These are phyloP conservation scores for Aschersonia sp. DNA, from an alignment of 2,329 filamentous ascomycete genomes.

Conservation along the genomic window DNA sequence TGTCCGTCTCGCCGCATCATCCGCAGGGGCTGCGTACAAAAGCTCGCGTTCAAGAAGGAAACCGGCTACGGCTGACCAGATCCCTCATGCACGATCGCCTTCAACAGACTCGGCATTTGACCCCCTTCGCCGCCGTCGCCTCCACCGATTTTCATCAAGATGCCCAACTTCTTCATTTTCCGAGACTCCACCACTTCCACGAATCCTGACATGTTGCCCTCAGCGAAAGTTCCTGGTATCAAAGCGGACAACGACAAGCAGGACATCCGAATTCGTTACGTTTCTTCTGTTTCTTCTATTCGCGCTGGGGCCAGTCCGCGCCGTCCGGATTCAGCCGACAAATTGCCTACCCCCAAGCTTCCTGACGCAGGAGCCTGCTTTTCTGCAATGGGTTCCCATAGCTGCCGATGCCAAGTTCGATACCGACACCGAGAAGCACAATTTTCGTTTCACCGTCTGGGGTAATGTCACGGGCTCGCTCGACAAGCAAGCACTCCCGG, in stretches of 20 bases:
- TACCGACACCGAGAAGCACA: conserved; percentile 41
- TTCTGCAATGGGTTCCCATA: conserved; percentile 68
- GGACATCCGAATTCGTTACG: conserved; percentile 14
- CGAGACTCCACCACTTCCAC: too few relatives aligned
- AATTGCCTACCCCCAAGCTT: conserved; percentile 63
- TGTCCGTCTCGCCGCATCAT: background rate
- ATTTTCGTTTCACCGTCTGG: conserved; percentile 67
- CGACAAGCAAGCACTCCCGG: conserved; percentile 41
- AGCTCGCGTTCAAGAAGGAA: too few relatives aligned
- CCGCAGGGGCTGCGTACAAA: too few relatives aligned
- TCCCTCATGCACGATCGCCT: too few relatives aligned
- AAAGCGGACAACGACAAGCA: background rate
- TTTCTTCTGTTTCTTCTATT: conserved; percentile 22
- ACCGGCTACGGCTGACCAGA: too few relatives aligned
- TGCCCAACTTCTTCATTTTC: too few relatives aligned
- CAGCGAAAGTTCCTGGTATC: too few relatives aligned
- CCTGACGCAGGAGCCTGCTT: conserved; percentile 37
- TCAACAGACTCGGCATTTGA: too few relatives aligned
- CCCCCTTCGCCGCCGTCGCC: too few relatives aligned
- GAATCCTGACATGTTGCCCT: too few relatives aligned
- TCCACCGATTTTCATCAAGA: too few relatives aligned
- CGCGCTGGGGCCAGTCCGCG: conserved; percentile 30
- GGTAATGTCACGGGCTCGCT: conserved; percentile 78
- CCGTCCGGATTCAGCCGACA: conserved; percentile 62
- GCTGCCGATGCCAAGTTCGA: conserved; percentile 65